Conservation (phyloP, 208 protist species). For the Acanthamoeba lenticulata region DNA sequence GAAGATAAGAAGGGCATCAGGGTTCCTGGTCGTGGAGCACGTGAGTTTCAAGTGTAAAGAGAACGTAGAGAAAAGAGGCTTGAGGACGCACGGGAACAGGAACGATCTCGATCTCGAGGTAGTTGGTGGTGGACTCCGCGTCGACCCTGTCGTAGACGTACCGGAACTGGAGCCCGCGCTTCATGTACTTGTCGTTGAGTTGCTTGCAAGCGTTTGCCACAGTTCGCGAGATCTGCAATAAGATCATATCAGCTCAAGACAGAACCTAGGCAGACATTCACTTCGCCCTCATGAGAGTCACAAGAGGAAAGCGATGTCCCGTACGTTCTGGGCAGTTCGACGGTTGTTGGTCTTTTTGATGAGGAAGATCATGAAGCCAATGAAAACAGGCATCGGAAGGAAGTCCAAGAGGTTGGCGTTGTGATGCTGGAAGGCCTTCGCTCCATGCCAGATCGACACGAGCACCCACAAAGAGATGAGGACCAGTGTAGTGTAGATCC, state of each 20-base stretch:
- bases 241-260: no score
- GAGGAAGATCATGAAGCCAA: conserved; percentile 40
- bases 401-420: conserved; percentile 8
- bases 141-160: not conserved
- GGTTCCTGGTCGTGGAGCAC: no score
- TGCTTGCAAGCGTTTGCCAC: not conserved
- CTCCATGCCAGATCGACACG: not conserved
- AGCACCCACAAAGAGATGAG: not conserved
- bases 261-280: not conserved
- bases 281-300: no score
- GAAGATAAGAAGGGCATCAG: no score
- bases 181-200: conserved; percentile 8
- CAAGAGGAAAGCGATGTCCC: no score
- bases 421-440: conserved; percentile 1
- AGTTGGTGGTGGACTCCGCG: not conserved
- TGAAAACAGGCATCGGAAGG: not conserved
- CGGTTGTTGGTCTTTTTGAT: conserved; percentile 12
- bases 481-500: not conserved
- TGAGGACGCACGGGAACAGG: not conserved
- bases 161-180: not conserved
- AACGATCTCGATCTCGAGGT: conserved; percentile 8
- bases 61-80: not conserved
- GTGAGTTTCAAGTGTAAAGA: no score
- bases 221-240: not conserved
- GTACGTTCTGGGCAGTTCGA: not conserved